Percentiles rank a stretch among this genome's conserved stretches.
phyloP scores from a whole-genome alignment of 2,329 filamentous ascomycete genomes.

The Colletotrichum neosansevieriae region DNA sequence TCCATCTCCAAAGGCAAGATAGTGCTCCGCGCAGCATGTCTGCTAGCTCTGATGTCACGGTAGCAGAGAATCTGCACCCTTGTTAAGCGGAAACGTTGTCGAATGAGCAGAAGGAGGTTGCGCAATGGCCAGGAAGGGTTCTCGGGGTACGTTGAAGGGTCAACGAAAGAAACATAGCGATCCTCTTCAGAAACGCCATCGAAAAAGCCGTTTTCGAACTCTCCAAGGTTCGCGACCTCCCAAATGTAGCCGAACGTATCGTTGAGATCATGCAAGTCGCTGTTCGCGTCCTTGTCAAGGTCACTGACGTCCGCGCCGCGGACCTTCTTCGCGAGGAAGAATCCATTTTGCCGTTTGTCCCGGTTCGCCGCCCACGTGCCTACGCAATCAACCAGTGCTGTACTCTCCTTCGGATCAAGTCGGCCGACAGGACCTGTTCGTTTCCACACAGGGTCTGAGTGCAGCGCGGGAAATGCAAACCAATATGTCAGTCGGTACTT shows the following conservation, averaged over 20 bases:
- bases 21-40: conserved; percentile 85
- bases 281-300: conserved; percentile 37
- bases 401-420: conserved; percentile 78
- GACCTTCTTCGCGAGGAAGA: conserved; percentile 91
- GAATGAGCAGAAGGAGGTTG: conserved; percentile 87
- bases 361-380: conserved; percentile 87
- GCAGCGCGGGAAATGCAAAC: conserved; percentile 94
- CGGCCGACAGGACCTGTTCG: conserved; percentile 65
- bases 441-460: conserved; percentile 88
- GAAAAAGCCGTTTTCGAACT: conserved; percentile 92
- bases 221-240: conserved; percentile 80
- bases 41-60: conserved; percentile 81
- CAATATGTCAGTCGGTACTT: conserved; percentile 99
- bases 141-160: conserved; percentile 89
- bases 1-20: conserved; percentile 77
- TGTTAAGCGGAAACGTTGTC: conserved; percentile 81
- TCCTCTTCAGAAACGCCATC: conserved; percentile 77
- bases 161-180: conserved; percentile 86
- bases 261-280: conserved; percentile 40
- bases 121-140: conserved; percentile 94
- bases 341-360: conserved; percentile 88
- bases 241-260: conserved; percentile 69
- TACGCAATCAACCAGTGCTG: conserved; percentile 82
- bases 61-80: conserved; percentile 91
- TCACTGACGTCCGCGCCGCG: conserved; percentile 47